phyloP scores from a whole-genome alignment of 352 stramenopile species.

The Phytophthora macrochlamydospora region DNA sequence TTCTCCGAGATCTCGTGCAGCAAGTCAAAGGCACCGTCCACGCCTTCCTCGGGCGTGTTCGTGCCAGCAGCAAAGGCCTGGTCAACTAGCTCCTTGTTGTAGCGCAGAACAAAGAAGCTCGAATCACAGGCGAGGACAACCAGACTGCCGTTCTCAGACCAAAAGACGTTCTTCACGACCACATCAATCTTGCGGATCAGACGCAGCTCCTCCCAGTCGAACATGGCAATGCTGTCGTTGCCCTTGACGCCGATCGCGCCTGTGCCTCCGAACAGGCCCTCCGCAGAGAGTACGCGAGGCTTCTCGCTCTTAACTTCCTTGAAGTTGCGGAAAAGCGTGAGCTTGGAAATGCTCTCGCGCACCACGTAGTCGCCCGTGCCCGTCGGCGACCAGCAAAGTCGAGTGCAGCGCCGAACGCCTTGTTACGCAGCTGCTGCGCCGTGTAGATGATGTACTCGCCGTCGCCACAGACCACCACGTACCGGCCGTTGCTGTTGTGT shows the following conservation, averaged over 20 bases:
- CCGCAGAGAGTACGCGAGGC: constrained; percentile 93
- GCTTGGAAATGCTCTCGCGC: constrained; percentile 94
- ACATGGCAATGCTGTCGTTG: constrained; percentile 97
- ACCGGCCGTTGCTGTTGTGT: constrained; percentile 99
- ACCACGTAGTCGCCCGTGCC: constrained; percentile 99
- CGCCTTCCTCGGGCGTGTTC: constrained; percentile 92
- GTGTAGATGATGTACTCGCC: constrained; percentile 99
- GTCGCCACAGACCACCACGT: constrained; percentile 98
- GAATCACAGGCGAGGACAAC: constrained; percentile 96
- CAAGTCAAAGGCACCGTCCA: constrained; percentile 98
- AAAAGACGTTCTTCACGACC: constrained; percentile 96
- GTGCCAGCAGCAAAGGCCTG: constrained; percentile 90
- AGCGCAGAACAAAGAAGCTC: constrained; percentile 96
- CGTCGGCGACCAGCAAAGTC: constrained; percentile 97
- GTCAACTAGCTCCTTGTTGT: constrained; percentile 91
- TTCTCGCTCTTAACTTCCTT: constrained; percentile 96
- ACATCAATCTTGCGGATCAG: constrained; percentile 99
- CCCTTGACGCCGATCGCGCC: constrained; percentile 96
- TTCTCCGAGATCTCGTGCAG: constrained; percentile 97
- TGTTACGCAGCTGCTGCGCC: constrained; percentile 94
- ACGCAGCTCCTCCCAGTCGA: constrained; percentile 98
- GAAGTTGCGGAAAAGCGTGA: constrained; percentile 99
- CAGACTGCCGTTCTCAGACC: constrained; percentile 96
- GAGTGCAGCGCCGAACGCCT: constrained; percentile 96
- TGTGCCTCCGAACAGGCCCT: constrained; percentile 95